phyloP scores from a whole-genome alignment of 75 land plant species.

The Cunninghamia lanceolata region DNA sequence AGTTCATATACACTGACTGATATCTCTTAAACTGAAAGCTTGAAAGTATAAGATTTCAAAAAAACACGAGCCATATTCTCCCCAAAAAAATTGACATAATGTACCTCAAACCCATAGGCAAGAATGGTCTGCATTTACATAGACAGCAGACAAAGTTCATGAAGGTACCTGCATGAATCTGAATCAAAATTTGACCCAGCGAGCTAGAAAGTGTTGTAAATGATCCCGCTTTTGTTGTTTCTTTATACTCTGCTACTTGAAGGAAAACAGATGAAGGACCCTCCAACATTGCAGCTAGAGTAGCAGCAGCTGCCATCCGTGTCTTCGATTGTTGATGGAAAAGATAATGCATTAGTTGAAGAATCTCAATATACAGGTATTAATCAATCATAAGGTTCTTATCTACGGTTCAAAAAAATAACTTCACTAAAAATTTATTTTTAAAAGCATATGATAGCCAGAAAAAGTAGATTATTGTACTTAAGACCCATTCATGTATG shows the following conservation, averaged over 20 bases:
- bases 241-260: conserved; percentile 94
- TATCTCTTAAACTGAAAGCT: not conserved
- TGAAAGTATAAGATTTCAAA: not conserved
- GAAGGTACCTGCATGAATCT: conserved; percentile 77
- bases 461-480: not conserved
- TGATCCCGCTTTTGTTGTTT: conserved; percentile 62
- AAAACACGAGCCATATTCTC: not conserved
- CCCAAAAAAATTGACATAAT: not conserved
- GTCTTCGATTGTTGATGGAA: conserved; percentile 35
- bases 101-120: not conserved
- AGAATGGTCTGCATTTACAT: not conserved
- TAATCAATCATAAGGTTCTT: not conserved
- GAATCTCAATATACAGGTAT: not conserved
- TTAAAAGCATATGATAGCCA: not conserved
- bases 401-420: not conserved
- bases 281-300: conserved; percentile 76
- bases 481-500: not conserved
- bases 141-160: not conserved
- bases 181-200: conserved; percentile 85
- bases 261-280: conserved; percentile 67
- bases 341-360: not conserved
- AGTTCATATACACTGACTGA: not conserved
- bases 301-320: conserved; percentile 74
- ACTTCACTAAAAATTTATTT: not conserved
- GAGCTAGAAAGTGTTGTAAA: conserved; percentile 89